Evolutionary conservation across 2,329 filamentous ascomycete genomes (phyloP), one percentile per base, ranked within the genome.

Genomic region (Biscogniauxia sp.): DNA sequence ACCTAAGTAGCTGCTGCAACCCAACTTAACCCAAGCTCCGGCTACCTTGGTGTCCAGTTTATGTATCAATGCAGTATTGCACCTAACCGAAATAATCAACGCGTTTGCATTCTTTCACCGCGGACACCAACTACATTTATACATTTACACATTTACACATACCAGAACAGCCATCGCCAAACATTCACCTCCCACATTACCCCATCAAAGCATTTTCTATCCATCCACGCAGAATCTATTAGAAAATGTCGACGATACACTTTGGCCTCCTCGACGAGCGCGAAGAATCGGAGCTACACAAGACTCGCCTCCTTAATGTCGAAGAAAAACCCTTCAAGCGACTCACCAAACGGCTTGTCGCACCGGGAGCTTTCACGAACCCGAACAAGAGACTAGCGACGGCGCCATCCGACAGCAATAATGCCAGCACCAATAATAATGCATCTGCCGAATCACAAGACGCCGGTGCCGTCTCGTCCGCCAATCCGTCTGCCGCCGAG

Each of bases 291-390:
- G 88, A 92, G 65, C 88, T 97, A 45, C 94, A 97, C 80, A 94
- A 93, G 72, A 84, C 85, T 28, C 91, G 94, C 51, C 89, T 97
- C 3, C 84, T 97, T 45, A 91, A 91, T 65, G 89, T 97, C 63
- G 94, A 98, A 80, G 92, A 96, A 73, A 93, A 93, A 61, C 92
- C 93, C 0, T 97, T 96, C 80, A 92, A 92, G 75, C 89, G 93
- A 62, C 87, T 97, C 61, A 91, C 91, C 20, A 93, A 93, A 77
- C 89, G 91, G 32, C 85, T 98, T 8, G 82, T 91, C 5, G 83
- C 85, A 20, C 84, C 90, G 17, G 85, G 87, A 57, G 86, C 88
- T 20, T 82, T 92, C 28, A 81, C 90, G 19, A 79, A 82, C 61
- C 70, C 74, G 8, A 72, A 80, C 53, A 81, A 80, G 51, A 82